These are phyloP conservation scores for Ogataea naganishii DNA, from an alignment of 805 yeast species.

Conservation along the genomic window DNA sequence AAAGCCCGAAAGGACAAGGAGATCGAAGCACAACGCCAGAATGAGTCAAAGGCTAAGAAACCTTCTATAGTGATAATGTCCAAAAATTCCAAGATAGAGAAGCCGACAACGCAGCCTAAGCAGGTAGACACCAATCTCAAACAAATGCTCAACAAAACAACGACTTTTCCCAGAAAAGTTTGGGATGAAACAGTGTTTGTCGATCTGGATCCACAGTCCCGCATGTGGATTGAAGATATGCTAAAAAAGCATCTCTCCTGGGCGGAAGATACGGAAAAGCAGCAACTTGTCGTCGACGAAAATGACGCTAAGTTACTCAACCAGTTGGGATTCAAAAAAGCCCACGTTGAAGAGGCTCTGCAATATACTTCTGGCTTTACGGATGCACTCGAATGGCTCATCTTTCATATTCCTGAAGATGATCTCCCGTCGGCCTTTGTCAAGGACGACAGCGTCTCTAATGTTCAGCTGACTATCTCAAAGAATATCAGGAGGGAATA, in stretches of 20 bases:
- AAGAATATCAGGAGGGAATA: constrained; percentile 48
- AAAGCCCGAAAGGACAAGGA: constrained; percentile 38
- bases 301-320: constrained; percentile 10
- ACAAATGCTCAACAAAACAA: constrained; percentile 5
- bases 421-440: constrained; percentile 69
- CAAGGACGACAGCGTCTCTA: constrained; percentile 48
- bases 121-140: constrained; percentile 8
- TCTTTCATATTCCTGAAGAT: constrained; percentile 90
- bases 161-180: constrained; percentile 39
- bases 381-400: constrained; percentile 62
- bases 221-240: constrained; percentile 54
- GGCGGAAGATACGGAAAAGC: constrained; percentile 22
- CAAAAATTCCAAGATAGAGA: constrained; percentile 1
- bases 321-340: constrained; percentile 56
- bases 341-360: constrained; percentile 68
- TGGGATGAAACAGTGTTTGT: constrained; percentile 69
- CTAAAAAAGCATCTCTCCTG: constrained; percentile 52
- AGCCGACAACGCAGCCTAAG: constrained; percentile 4
- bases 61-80: constrained; percentile 33
- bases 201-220: constrained; percentile 54
- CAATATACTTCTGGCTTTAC: constrained; percentile 42
- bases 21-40: constrained; percentile 32
- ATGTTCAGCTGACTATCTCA: constrained; percentile 45
- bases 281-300: constrained; percentile 1
- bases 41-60: constrained; percentile 40